These are phyloP conservation scores for Aspergillus fijiensis DNA, from an alignment of 2,329 filamentous ascomycete species.

Conservation along the genomic window DNA sequence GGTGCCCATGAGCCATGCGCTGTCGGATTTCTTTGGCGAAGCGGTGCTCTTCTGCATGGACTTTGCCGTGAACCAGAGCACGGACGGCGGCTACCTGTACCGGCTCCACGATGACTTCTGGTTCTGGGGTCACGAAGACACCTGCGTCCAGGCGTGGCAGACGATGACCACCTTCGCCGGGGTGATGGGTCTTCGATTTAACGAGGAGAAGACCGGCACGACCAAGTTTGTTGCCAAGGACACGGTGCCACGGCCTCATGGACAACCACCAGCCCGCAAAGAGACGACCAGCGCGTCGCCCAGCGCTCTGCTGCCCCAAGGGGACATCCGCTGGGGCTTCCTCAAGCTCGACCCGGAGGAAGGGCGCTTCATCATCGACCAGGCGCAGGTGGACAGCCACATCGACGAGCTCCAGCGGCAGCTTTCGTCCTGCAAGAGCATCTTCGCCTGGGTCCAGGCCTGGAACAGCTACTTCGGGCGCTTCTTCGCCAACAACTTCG, in stretches of 20 bases:
- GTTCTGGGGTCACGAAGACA: constrained; percentile 61
- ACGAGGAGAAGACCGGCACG: constrained; percentile 58
- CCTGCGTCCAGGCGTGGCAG: constrained; percentile 59
- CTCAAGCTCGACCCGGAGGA: constrained; percentile 54
- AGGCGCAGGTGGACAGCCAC: constrained; percentile 58
- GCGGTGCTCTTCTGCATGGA: constrained; percentile 64
- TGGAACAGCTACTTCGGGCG: constrained; percentile 60
- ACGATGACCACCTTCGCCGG: constrained; percentile 56
- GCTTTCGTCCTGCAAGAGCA: constrained; percentile 54
- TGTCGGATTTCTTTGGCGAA: constrained; percentile 63
- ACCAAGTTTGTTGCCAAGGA: constrained; percentile 39
- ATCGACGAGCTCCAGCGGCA: constrained; percentile 60
- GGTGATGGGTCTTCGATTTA: constrained; percentile 59
- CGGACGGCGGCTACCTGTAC: constrained; percentile 56
- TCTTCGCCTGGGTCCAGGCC: constrained; percentile 60
- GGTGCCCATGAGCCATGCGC: constrained; percentile 58
- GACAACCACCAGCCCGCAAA: too few species aligned
- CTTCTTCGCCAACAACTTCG: constrained; percentile 61
- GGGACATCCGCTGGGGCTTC: constrained; percentile 61
- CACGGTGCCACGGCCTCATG: not conserved
- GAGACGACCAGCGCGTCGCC: constrained; percentile 1
- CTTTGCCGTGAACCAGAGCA: constrained; percentile 61
- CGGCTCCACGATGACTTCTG: constrained; percentile 66
- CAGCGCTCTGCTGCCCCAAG: constrained; percentile 45
- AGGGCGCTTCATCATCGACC: constrained; percentile 61